A percentile compares a stretch with the other conserved stretches of the same genome.
Evolutionary conservation across 345 rosid genomes (phyloP).

Genomic region (Populus deltoides): DNA sequence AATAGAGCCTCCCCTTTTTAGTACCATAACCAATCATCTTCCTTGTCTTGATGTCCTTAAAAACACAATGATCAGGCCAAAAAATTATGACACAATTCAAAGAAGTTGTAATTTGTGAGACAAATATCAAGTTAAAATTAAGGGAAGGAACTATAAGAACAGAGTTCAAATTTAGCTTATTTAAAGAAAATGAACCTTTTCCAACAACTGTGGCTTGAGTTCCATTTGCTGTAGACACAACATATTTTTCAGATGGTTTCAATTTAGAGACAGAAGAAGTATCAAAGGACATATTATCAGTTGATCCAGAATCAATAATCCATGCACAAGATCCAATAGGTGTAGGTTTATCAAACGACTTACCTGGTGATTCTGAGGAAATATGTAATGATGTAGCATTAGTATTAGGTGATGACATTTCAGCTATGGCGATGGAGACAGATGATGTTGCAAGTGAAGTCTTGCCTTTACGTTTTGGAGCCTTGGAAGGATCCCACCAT

Average conservation of each 20-base stretch:
- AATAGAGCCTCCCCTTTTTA: too few relatives aligned
- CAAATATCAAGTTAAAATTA: not conserved
- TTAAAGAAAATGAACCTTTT: not conserved
- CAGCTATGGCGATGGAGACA: too few relatives aligned
- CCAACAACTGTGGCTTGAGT: not conserved
- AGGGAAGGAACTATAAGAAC: not conserved
- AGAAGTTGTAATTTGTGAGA: not conserved
- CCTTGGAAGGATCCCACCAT: not conserved
- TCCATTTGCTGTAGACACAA: not conserved
- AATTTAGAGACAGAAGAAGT: not conserved
- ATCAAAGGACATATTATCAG: slow-evolving; percentile 6
- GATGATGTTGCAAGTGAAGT: not conserved
- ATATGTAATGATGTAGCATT: too few relatives aligned
- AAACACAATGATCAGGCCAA: too few relatives aligned
- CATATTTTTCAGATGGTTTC: not conserved
- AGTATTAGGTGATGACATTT: too few relatives aligned
- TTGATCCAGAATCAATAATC: slow-evolving; percentile 12
- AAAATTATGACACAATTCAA: too few relatives aligned
- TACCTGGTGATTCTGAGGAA: not conserved
- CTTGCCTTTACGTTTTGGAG: too few relatives aligned
- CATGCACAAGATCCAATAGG: not conserved
- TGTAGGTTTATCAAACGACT: not conserved
- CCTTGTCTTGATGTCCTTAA: too few relatives aligned
- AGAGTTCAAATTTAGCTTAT: not conserved
- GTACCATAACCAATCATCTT: too few relatives aligned